Evolutionary conservation across 139 green algal species (phyloP), one percentile per base, ranked within the genome.

Genomic region (Volvox reticuliferus): DNA sequence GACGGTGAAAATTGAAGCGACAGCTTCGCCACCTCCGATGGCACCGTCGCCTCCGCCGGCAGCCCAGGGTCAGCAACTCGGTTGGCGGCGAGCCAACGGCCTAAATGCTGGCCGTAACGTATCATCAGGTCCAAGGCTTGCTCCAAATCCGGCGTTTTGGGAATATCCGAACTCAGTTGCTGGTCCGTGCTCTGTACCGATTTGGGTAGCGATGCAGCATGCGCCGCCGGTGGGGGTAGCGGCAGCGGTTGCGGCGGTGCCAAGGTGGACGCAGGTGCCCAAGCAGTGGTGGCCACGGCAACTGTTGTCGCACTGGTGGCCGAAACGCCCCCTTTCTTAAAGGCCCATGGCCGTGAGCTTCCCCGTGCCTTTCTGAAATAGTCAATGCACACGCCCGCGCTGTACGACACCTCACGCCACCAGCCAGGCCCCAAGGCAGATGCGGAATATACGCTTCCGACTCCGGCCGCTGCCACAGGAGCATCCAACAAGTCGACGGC

Each of bases 91-190:
- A 65, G 21, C 36, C 67, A 89, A 28, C 83, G 83, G 26, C 33
- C 37, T 68, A 89, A 68, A 68, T 89, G 68, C 83, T 89, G 83
- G 26, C 65, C 22, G 65, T 81, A 89, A 26, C 83, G 35, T 2
- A 69, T 30, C 5, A 63, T 1, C 26, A 50, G 35, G 14, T 89
- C 83, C 63, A 65, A 18, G 21, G 22, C 16, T 30, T 73, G 21
- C 12, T 5, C 65, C 65, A 73, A 55, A 55, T 5, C 44, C 9
- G 44, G 44, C 5, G 5, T 9, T 5, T 55, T 55, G 44, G 5
- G 44, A 55, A 55, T 14, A 14, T 55, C 44, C 44, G 44, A 55
- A 55, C 9, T 55, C 5, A 55, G 44, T 9, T 55, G 5, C 44
- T 55, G 44, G 44, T 55, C 44, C 44, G 44, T 55, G 44, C 44